Evolutionary conservation across 805 yeast species (phyloP).

Genomic region (Kodamaea fukazawae): DNA sequence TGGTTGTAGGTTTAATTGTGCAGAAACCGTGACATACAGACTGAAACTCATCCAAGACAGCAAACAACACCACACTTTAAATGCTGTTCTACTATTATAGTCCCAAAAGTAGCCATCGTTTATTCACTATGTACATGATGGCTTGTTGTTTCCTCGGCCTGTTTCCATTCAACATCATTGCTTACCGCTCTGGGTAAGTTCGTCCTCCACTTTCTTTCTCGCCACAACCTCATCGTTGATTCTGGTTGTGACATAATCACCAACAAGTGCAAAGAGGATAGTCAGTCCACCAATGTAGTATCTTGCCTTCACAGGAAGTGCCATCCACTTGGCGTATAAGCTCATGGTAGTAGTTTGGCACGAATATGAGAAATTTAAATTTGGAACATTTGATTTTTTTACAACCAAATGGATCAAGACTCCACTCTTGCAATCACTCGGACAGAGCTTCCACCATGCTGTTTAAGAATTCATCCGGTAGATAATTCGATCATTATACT

Average conservation of each 20-base stretch:
- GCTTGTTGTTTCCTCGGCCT: no score
- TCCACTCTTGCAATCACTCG: constrained; percentile 15
- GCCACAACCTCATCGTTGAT: constrained; percentile 37
- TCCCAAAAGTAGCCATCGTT: no score
- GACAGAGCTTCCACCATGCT: constrained; percentile 79
- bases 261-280: constrained; percentile 36
- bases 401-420: not conserved
- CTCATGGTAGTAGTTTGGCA: constrained; percentile 24
- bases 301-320: constrained; percentile 39
- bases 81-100: no score
- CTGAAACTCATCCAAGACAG: no score
- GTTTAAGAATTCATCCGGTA: constrained; percentile 57
- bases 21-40: no score
- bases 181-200: constrained; percentile 13
- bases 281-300: constrained; percentile 42
- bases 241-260: constrained; percentile 37
- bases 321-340: constrained; percentile 38
- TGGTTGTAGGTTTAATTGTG: no score
- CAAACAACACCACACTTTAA: no score
- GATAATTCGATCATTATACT: constrained; percentile 50
- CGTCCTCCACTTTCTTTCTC: constrained; percentile 27
- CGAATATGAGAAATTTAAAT: no score
- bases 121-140: no score
- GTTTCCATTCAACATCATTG: no score
- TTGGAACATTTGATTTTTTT: not conserved